A percentile compares a stretch with the other conserved stretches of the same genome.
Evolutionary conservation across 2,329 filamentous ascomycete species (phyloP).

Genomic region (Teratosphaeria pseudoeucalypti): DNA sequence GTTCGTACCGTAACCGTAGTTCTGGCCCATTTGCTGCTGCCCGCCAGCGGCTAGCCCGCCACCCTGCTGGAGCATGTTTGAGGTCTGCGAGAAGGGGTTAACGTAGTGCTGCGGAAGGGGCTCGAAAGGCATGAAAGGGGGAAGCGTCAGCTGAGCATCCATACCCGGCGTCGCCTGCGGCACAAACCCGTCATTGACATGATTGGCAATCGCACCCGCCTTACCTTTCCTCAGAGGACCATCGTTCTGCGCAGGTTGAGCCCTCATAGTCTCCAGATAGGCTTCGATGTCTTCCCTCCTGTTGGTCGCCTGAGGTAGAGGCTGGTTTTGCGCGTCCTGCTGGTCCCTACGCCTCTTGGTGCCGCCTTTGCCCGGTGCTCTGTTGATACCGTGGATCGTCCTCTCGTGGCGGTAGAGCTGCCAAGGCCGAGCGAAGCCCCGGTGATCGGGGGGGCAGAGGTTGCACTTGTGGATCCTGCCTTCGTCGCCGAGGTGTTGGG

Average conservation of each 20-base stretch:
- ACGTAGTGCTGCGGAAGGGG: background rate
- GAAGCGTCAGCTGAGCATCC: background rate
- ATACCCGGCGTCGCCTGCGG: background rate
- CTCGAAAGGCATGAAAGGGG: background rate
- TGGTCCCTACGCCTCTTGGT: background rate
- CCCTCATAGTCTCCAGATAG: background rate
- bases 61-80: background rate
- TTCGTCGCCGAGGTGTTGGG: background rate
- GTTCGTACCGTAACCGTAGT: background rate
- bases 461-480: background rate
- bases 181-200: background rate
- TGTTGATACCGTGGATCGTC: background rate
- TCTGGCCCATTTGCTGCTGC: background rate
- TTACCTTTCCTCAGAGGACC: background rate
- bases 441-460: background rate
- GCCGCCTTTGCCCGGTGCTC: background rate
- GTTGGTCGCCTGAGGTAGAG: background rate
- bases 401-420: background rate
- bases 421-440: background rate
- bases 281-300: background rate
- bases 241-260: background rate
- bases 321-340: background rate
- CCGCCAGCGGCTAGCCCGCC: background rate
- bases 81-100: background rate
- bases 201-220: background rate